Base-by-base conservation (phyloP, 2,329 filamentous ascomycete genomes). In the Alternaria panax region DNA sequence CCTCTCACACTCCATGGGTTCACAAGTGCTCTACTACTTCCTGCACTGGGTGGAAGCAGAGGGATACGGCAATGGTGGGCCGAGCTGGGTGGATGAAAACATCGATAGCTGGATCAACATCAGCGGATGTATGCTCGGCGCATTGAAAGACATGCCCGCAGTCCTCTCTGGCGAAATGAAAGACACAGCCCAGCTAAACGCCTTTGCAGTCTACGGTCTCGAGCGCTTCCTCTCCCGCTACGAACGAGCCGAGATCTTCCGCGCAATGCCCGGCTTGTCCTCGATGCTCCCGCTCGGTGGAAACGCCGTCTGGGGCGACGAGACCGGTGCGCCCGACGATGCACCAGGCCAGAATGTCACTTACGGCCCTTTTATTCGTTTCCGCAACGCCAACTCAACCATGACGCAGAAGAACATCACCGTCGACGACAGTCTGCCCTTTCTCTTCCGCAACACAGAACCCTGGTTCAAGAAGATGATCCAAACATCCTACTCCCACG, bases 71-170 rank as follows among this genome's bases (percentile, higher is more conserved):
- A 87, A 88, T 20, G 94, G 93, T 1, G 94, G 95, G 1, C 84
- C 89, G 36, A 86, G 88, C 53, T 99, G 95, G 95, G 94, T 99
- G 0, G 93, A 99, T 59, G 86, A 85, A 18, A 86, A 97, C 73
- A 84, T 99, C 51, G 95, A 96, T 66, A 91, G 92, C 3, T 99
- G 96, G 93, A 96, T 99, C 82, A 99, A 99, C 76, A 93, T 99
- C 71, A 95, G 91, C 67, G 95, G 95, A 6, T 99, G 94, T 79
- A 97, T 99, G 94, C 88, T 99, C 6, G 95, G 95, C 14, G 93
- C 95, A 2, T 84, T 93, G 58, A 99, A 99, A 80, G 94, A 91
- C 59, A 81, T 98, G 34, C 92, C 95, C 0, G 94, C 95, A 0
- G 87, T 98, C 0, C 83, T 99, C 1, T 97, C 93, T 0, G 95